phyloP scores from a whole-genome alignment of 2,329 filamentous ascomycete genomes.

The Huntiella omanensis region DNA sequence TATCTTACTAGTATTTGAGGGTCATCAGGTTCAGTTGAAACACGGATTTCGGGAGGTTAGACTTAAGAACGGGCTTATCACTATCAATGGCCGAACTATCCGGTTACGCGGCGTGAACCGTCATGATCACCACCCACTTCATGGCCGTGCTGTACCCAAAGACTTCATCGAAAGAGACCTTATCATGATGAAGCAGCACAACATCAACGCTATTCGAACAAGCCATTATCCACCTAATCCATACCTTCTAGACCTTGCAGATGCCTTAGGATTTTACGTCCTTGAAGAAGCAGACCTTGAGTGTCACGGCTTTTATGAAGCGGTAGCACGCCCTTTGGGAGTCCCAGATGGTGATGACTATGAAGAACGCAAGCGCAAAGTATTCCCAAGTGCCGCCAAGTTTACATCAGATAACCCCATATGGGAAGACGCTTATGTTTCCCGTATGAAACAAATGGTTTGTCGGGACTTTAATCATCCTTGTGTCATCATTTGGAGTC shows the following conservation, averaged over 20 bases:
- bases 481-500: conserved; percentile 49
- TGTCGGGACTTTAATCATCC: conserved; percentile 41
- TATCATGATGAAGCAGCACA: conserved; percentile 46
- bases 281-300: conserved; percentile 39
- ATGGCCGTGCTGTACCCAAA: conserved; percentile 41
- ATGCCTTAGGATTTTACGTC: conserved; percentile 45
- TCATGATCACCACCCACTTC: conserved; percentile 48
- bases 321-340: conserved; percentile 28
- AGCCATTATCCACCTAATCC: conserved; percentile 48
- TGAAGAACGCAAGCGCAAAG: conserved; percentile 13
- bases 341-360: conserved; percentile 30
- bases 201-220: conserved; percentile 51
- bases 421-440: conserved; percentile 47
- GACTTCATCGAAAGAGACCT: conserved; percentile 43
- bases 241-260: conserved; percentile 39
- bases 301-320: conserved; percentile 30
- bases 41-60: conserved; percentile 47
- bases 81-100: conserved; percentile 45
- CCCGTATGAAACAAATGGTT: conserved; percentile 45
- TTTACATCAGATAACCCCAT: conserved; percentile 41
- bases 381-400: conserved; percentile 19
- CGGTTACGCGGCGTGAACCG: conserved; percentile 51
- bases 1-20: conserved; percentile 15
- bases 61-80: conserved; percentile 39
- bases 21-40: conserved; percentile 21